Conservation (phyloP, 495 filamentous ascomycete genomes). For the Coniosporium apollinis region DNA sequence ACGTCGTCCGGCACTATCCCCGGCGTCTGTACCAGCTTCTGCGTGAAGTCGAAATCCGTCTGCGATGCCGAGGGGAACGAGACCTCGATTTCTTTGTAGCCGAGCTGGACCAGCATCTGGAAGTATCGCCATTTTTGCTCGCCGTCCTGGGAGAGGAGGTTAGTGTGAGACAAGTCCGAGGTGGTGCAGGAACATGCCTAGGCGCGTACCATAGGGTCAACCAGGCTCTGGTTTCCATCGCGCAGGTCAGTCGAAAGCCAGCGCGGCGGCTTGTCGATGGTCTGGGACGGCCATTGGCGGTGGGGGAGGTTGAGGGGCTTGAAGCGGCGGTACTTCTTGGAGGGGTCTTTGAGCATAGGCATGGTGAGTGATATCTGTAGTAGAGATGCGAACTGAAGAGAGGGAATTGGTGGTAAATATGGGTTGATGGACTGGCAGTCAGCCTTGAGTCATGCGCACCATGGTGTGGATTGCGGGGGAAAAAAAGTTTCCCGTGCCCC, state of each 20-base stretch:
- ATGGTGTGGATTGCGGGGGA: too few species aligned
- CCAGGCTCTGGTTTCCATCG: constrained; percentile 27
- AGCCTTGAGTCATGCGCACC: too few species aligned
- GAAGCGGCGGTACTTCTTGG: constrained; percentile 72
- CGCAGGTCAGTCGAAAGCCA: constrained; percentile 28
- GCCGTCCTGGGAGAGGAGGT: constrained; percentile 42
- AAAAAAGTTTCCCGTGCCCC: too few species aligned
- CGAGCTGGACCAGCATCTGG: constrained; percentile 80
- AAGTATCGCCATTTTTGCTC: constrained; percentile 94
- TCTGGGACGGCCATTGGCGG: constrained; percentile 74
- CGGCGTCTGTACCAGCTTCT: constrained; percentile 71
- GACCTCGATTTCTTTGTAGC: constrained; percentile 97
- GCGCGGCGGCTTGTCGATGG: constrained; percentile 26
- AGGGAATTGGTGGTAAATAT: too few species aligned
- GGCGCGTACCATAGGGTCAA: constrained; percentile 34
- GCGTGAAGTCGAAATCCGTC: constrained; percentile 91
- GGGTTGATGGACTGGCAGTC: too few species aligned
- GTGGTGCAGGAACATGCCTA: not conserved
- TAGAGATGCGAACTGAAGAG: too few species aligned
- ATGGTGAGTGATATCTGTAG: constrained; percentile 10
- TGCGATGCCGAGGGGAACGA: constrained; percentile 90
- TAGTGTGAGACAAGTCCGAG: constrained; percentile 1
- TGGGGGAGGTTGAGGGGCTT: constrained; percentile 65
- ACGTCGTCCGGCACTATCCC: constrained; percentile 83
- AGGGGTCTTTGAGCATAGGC: constrained; percentile 83